These are phyloP conservation scores for Spergularia azorica DNA, from an alignment of 179 eudicot species.

Conservation along the genomic window DNA sequence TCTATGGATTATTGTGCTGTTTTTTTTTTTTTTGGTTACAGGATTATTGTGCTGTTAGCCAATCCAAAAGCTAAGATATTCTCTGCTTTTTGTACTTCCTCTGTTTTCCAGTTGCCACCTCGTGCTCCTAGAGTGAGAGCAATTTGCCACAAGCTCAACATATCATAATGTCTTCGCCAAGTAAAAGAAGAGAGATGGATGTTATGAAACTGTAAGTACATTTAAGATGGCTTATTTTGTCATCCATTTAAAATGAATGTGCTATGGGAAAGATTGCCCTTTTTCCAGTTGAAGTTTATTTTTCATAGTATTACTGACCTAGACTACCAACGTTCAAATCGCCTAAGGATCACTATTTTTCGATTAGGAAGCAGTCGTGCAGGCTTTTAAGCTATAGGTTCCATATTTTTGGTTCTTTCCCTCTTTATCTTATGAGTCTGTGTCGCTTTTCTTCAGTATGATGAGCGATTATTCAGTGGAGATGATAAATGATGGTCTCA, in stretches of 20 bases:
- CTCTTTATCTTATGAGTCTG: conserved; percentile 13
- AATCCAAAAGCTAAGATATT: background rate
- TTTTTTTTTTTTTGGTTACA: background rate
- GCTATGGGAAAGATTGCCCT: background rate
- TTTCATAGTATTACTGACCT: conserved; percentile 5
- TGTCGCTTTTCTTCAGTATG: conserved; percentile 56
- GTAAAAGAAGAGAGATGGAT: conserved; percentile 98
- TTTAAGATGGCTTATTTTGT: background rate
- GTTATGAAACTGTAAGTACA: conserved; percentile 86
- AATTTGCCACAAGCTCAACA: conserved; percentile 5
- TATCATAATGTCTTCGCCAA: conserved; percentile 75
- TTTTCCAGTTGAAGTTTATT: background rate
- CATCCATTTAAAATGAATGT: background rate
- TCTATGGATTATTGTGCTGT: background rate
- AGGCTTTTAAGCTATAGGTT: conserved; percentile 4
- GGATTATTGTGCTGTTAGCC: background rate
- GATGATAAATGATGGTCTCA: conserved; percentile 88
- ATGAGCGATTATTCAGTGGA: conserved; percentile 95
- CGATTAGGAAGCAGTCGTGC: background rate
- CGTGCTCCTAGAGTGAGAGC: conserved; percentile 3
- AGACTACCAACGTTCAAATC: background rate
- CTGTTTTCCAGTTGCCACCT: background rate
- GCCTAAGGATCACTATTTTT: background rate
- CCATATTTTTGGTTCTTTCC: conserved; percentile 11
- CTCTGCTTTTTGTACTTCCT: background rate